These are phyloP conservation scores for Saccharomyces hybrid DNA, from an alignment of 1,139 yeast genomes.

Conservation along the genomic window DNA sequence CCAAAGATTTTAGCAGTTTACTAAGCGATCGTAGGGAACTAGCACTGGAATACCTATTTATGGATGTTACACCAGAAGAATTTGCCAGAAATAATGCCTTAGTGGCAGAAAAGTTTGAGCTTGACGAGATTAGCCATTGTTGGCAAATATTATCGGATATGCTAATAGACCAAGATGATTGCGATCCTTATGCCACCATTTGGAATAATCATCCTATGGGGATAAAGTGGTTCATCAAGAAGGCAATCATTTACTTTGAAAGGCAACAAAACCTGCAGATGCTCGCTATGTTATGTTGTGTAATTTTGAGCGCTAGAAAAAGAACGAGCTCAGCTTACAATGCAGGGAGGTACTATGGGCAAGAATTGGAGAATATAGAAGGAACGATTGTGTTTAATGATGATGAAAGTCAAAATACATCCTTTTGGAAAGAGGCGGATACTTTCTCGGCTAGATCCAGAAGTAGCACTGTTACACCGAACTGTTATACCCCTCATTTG, in stretches of 20 bases:
- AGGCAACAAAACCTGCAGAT: conserved; percentile 65
- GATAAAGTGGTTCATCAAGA: conserved; percentile 59
- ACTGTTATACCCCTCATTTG: conserved; percentile 1
- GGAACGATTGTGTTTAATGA: conserved; percentile 17
- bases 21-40: conserved; percentile 72
- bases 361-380: conserved; percentile 5
- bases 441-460: conserved; percentile 5
- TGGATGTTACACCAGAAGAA: conserved; percentile 59
- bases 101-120: conserved; percentile 61
- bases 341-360: not conserved
- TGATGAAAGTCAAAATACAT: conserved; percentile 7
- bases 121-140: conserved; percentile 58
- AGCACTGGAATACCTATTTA: conserved; percentile 66
- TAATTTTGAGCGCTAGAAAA: conserved; percentile 32
- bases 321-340: not conserved
- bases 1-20: conserved; percentile 59
- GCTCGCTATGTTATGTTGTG: conserved; percentile 84
- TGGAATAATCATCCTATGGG: conserved; percentile 89
- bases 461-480: conserved; percentile 9
- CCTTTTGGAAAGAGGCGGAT: not conserved
- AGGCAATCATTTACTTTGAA: conserved; percentile 61
- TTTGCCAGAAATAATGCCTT: conserved; percentile 62
- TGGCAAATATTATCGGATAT: conserved; percentile 57
- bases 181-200: conserved; percentile 36
- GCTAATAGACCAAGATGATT: conserved; percentile 21